Conservation (phyloP, 768 basidiomycete genomes). For the Boletus sensibilis region DNA sequence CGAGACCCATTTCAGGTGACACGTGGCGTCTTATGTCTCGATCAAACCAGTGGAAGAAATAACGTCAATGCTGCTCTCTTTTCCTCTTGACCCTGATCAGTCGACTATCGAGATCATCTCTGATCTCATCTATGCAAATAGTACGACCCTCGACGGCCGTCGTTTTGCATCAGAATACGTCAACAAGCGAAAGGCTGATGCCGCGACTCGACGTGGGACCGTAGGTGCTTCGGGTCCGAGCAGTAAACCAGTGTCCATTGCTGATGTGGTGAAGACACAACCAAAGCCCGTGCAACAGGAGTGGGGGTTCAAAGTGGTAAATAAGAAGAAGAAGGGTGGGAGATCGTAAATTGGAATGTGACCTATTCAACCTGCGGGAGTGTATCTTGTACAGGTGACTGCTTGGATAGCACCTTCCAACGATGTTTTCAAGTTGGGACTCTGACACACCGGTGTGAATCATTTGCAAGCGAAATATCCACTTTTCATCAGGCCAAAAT, state of each 20-base stretch:
- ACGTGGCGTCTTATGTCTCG: slow-evolving; percentile 17
- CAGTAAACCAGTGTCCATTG: slow-evolving; percentile 67
- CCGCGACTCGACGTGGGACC: slow-evolving; percentile 50
- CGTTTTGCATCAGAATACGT: slow-evolving; percentile 94
- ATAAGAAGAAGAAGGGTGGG: slow-evolving; percentile 90
- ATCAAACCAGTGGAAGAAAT: slow-evolving; percentile 83
- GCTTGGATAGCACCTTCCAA: slow-evolving; percentile 25
- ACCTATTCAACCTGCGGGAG: not conserved
- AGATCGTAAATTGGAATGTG: slow-evolving; percentile 40
- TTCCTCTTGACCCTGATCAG: slow-evolving; percentile 85
- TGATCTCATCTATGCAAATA: slow-evolving; percentile 92
- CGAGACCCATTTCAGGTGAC: not conserved
- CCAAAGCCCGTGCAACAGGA: slow-evolving; percentile 74
- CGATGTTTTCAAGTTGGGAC: not conserved
- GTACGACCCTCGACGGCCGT: slow-evolving; percentile 91
- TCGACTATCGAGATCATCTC: slow-evolving; percentile 89
- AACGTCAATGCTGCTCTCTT: slow-evolving; percentile 90
- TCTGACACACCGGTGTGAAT: not conserved
- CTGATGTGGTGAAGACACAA: slow-evolving; percentile 87
- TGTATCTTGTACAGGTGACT: slow-evolving; percentile 17
- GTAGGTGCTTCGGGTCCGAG: slow-evolving; percentile 32
- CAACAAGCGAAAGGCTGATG: slow-evolving; percentile 82
- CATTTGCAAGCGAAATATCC: not conserved
- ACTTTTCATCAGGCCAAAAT: not conserved
- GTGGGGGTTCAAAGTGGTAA: slow-evolving; percentile 92